phyloP scores from a whole-genome alignment of 805 yeast genomes.

The Sugiyamaella americana region DNA sequence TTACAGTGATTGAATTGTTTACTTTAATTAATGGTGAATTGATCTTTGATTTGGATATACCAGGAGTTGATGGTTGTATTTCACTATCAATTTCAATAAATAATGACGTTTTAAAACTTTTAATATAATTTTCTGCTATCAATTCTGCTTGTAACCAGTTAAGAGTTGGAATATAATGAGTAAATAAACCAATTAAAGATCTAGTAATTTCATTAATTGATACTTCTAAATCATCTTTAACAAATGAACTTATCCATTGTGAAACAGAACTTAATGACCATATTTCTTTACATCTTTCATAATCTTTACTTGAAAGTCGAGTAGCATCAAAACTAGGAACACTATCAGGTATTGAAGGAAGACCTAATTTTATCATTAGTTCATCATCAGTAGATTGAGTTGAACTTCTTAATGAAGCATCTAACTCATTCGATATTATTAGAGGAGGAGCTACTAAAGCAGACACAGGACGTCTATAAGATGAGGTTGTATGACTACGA shows the following conservation, averaged over 20 bases:
- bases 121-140: conserved; percentile 25
- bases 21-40: neutral
- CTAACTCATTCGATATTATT: neutral
- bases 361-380: neutral
- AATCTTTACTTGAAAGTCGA: conserved; percentile 19
- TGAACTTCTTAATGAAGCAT: neutral
- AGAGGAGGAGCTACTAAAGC: neutral
- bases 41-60: neutral
- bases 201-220: conserved; percentile 16
- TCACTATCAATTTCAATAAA: conserved; percentile 16
- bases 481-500: neutral
- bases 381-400: neutral
- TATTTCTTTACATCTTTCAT: conserved; percentile 15
- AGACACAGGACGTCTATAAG: neutral
- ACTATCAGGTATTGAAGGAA: conserved; percentile 22
- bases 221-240: conserved; percentile 10
- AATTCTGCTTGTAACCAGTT: conserved; percentile 29
- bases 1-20: neutral
- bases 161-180: conserved; percentile 26
- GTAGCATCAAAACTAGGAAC: conserved; percentile 15
- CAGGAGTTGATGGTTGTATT: neutral
- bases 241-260: conserved; percentile 15
- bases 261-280: conserved; percentile 19
- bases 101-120: conserved; percentile 22
- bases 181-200: conserved; percentile 22